phyloP scores from a whole-genome alignment of 139 green algal genomes.

The Micractinium conductrix region DNA sequence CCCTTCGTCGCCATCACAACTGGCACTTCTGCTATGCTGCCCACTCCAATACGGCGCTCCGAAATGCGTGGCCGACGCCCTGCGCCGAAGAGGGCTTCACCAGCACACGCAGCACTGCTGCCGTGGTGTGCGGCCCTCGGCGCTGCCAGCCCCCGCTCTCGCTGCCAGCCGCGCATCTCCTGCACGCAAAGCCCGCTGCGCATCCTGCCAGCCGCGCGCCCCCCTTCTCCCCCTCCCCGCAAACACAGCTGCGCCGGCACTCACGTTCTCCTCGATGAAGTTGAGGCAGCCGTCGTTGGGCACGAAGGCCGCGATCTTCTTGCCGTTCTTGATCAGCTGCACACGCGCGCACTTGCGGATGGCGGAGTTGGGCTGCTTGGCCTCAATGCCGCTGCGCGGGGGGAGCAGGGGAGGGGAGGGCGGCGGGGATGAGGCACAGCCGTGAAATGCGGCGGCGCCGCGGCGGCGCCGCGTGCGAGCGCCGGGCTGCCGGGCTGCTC shows the following conservation, averaged over 20 bases:
- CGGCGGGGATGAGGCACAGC: too few species aligned
- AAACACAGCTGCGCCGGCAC: not conserved
- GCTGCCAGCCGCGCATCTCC: too few species aligned
- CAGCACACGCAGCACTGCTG: too few species aligned
- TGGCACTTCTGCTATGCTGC: too few species aligned
- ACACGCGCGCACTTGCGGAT: slow-evolving; percentile 99
- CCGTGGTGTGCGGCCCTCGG: too few species aligned
- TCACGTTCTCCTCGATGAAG: slow-evolving; percentile 99
- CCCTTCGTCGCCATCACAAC: too few species aligned
- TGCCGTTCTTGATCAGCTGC: slow-evolving; percentile 99
- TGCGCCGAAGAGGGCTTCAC: too few species aligned
- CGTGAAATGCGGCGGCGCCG: not conserved
- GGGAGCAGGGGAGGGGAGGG: not conserved
- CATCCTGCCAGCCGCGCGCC: not conserved
- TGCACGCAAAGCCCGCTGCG: too few species aligned
- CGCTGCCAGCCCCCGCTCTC: too few species aligned
- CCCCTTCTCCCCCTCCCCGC: too few species aligned
- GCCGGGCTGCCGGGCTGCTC: not conserved
- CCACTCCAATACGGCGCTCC: too few species aligned
- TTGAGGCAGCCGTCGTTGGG: slow-evolving; percentile 99
- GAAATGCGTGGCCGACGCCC: too few species aligned
- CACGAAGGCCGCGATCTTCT: slow-evolving; percentile 99
- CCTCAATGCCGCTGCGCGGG: slow-evolving; percentile 95
- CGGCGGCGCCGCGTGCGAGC: not conserved
- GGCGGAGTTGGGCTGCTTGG: slow-evolving; percentile 99